Base-by-base conservation (phyloP, 345 rosid genomes). In the Arabidopsis arenosa region DNA sequence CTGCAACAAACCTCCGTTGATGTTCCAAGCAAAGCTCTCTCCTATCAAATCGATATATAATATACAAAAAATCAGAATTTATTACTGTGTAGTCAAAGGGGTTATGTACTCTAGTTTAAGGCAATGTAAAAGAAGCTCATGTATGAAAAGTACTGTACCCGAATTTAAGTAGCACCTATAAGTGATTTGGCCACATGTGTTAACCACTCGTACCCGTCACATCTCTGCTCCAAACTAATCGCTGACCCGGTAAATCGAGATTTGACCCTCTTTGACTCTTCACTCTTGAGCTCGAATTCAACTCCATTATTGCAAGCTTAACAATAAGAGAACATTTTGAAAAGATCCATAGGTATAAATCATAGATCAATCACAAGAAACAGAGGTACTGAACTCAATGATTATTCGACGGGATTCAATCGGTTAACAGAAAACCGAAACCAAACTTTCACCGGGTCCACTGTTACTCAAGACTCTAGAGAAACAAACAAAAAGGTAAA, bases 401-500 rank as follows among this genome's bases (percentile, higher is more conserved):
- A 56, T 41, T 49, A 18, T 52, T 44, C 33, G 48, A 44, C 64
- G 5, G 17, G 39, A 32, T 73, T 64, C 30, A 35, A 57, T 0
- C 12, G 4, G 49, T 36, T 36, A 36, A 36, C 72, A 23, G 1
- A 11, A 65, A 56, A 54, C 21, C 55, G 8, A 59, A 70, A 48
- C 15, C 30, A 28, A 30, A 53, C 48, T 17, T 48, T 64, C 30
- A 65, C 28, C 0, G 21, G 37, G 66, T 66, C 68, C 45, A 49
- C 6, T 39, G 63, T 68, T 33, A 66, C 40, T 69, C 17, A 59
- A 43, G 36, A 43, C 53, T 39, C 41, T 35, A 52, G 49, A 61
- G 63, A 59, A 60, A 60, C 40, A 59, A 33, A 61, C 56, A 63
- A 45, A 69, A 68, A 69, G 49, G 32, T 44, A 53, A 52, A 23